Evolutionary conservation across 2,329 filamentous ascomycete species (phyloP), one percentile per base, ranked within the genome.

Genomic region (Myriosclerotinia scirpicola): DNA sequence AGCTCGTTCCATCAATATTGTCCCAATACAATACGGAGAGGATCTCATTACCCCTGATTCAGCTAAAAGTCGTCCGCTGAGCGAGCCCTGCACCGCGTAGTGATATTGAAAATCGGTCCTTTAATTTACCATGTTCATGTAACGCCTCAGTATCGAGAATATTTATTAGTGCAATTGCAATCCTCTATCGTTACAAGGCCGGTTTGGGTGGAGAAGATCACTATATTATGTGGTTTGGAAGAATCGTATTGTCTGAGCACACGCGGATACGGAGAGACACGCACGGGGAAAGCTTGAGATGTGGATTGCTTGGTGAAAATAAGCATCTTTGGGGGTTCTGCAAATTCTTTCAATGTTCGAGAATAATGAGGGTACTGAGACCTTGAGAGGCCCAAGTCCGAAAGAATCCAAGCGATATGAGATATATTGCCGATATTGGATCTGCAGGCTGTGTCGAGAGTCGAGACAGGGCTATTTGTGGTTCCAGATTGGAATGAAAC

Each of bases 1-100:
- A 55, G 5, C 50, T 46, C 38, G 38, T 22, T 36, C 60, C 36
- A 42, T 34, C n/a, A 54, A 30, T 54, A 54, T 55, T 48, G 40
- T 46, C n/a, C 34, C 46, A 15, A 22, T 17, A 48, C 14, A 26
- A 30, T 42, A 22, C 11, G 30, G 30, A 38, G 26, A 26, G 1
- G 56, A 44, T 36, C 11, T 20, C 50, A 64, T 36, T 56, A 36
- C 61, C 61, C 61, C 61, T 64, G 61, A 64, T 64, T 56, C 52
- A 64, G 44, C 34, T 48, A 14, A 22, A 22, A 38, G 9, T 36
- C 20, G 14, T 38, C 30, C 44, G 30, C 30, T 17, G 1, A 17
- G 42, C 22, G 44, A 60, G 44, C 56, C 56, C 30, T 48, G 56
- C 20, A 36, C 26, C 14, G 50, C 61, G 61, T 56, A 48, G 14